Base-by-base conservation (phyloP, 2,329 filamentous ascomycete species). In the Alternaria sp. region DNA sequence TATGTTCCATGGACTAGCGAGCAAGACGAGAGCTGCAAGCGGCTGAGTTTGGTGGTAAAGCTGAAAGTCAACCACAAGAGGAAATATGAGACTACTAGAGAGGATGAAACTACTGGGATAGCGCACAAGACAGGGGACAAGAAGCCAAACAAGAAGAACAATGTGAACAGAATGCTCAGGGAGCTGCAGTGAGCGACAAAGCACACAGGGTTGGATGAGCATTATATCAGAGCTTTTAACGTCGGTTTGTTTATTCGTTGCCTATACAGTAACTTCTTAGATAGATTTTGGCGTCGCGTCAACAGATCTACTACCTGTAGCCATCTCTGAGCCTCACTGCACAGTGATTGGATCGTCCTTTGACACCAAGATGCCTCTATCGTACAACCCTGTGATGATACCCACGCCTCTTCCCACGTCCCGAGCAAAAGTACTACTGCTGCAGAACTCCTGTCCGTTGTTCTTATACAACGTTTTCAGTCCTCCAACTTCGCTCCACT, bases 341-440 rank as follows among this genome's bases (percentile, higher is more conserved):
- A 2, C 5, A 36, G 30, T 48, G 46, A 6, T 36, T 48, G n/a
- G 5, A 22, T 48, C 49, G 73, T 47, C 68, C 67, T 57, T 67
- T 75, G 79, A 78, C 5, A 79, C 66, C 57, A 82, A 51, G 0
- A 82, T 24, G 0, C 81, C 81, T 34, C 63, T 70, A 43, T 80
- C 80, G 61, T 82, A 82, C 38, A 82, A 63, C 1, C 80, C 81
- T 18, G 63, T 70, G 3, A 80, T 69, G 12, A 82, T 63, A 1
- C 76, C 76, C 0, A 81, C 47, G 0, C 75, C 74, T 59, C 71
- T 74, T 32, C 39, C 54, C 38, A 65, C 67, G 69, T 83, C 81
- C 58, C 80, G 73, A 24, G 78, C 78, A 9, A 72, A 75, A 11
- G 75, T 79, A 34, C 68, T 74, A 22, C 75, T 75, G 41, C 72